Base-by-base conservation (phyloP, 2,329 filamentous ascomycete genomes). In the Penicillium vulpinum region DNA sequence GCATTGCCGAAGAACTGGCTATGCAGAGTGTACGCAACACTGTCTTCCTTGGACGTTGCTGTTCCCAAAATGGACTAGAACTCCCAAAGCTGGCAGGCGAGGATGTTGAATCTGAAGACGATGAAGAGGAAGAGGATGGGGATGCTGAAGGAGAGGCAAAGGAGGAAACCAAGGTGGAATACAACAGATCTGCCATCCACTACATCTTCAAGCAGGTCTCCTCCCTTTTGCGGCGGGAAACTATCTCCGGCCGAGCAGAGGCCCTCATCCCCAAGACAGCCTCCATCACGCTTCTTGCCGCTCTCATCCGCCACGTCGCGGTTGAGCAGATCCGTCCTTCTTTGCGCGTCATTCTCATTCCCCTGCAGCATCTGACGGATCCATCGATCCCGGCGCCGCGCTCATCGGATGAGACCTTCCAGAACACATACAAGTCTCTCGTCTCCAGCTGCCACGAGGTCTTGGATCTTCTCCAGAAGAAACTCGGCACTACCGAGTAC, bases 331-430 rank as follows among this genome's bases (percentile, higher is more conserved):
- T 93, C 9, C 71, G 78, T 1, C 81, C 85, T 0, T 88, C 86
- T 1, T 79, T 95, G 18, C 83, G 86, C 62, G 79, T 80, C 26
- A 79, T 90, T 43, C 80, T 91, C 1, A 78, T 85, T 5, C 87
- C 88, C 0, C 82, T 97, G 6, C 88, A 93, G 70, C 90, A 94
- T 70, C 79, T 99, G 36, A 95, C 92, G 0, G 92, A 97, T 71
- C 82, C 88, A 1, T 84, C 85, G 1, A 91, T 93, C 48, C 85
- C 88, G 0, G 77, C 83, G 15, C 90, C 91, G 0, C 87, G 86
- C 62, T 89, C 88, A 24, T 84, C 84, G 6, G 89, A 93, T 66
- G 85, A 88, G 55, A 71, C 78, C 0, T 93, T 92, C 79, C 85
- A 83, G 63, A 79, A 82, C 6, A 83, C 81, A 21, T 88, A 92